phyloP scores from a whole-genome alignment of 441 rosid species.

The Erysimum cheiri region DNA sequence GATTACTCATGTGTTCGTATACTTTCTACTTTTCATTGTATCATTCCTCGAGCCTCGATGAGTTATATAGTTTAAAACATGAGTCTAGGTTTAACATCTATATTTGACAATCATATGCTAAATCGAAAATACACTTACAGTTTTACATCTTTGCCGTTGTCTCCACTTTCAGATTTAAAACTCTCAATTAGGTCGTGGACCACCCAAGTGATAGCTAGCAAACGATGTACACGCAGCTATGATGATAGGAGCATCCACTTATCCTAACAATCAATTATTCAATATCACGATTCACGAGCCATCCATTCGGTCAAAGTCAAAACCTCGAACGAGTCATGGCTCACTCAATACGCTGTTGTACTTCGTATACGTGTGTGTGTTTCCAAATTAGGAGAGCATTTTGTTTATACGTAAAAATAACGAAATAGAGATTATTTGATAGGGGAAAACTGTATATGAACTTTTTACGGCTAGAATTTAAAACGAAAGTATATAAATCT shows the following conservation, averaged over 20 bases:
- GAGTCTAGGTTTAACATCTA: neutral
- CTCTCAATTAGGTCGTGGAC: constrained; percentile 6
- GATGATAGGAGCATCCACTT: constrained; percentile 26
- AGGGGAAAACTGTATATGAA: neutral
- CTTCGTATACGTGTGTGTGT: neutral
- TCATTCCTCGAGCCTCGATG: neutral
- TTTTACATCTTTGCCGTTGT: neutral
- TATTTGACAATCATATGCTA: neutral
- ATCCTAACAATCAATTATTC: neutral
- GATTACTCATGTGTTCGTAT: no score
- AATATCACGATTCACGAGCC: neutral
- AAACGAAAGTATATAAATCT: neutral
- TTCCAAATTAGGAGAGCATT: neutral
- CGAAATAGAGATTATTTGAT: neutral
- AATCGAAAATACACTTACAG: neutral
- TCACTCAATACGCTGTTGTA: neutral
- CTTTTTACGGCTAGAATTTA: neutral
- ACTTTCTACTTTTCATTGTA: neutral
- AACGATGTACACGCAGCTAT: neutral
- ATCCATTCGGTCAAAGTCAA: neutral
- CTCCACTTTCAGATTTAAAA: constrained; percentile 1
- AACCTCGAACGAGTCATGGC: neutral
- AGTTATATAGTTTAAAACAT: neutral
- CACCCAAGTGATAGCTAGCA: constrained; percentile 10
- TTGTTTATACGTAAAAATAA: neutral